These are phyloP conservation scores for Candida ficus DNA, from an alignment of 805 yeast species.

Conservation along the genomic window DNA sequence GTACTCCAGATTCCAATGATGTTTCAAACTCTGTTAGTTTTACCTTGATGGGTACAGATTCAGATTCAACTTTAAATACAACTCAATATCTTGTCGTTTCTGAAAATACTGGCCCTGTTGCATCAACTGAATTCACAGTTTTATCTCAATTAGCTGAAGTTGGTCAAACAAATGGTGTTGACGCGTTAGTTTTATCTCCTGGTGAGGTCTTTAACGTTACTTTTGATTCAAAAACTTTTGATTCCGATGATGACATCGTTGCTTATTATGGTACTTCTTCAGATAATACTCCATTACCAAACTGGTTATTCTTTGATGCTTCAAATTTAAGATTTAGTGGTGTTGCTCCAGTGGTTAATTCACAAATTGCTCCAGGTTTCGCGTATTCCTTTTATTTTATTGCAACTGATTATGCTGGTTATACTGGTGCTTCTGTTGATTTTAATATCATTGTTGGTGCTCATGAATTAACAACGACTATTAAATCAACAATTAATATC, in stretches of 20 bases:
- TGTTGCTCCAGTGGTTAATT: slow-evolving; percentile 80
- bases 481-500: slow-evolving; percentile 49
- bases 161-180: slow-evolving; percentile 74
- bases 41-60: slow-evolving; percentile 62
- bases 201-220: slow-evolving; percentile 60
- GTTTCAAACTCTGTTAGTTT: slow-evolving; percentile 45
- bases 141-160: slow-evolving; percentile 49
- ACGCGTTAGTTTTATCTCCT: slow-evolving; percentile 70
- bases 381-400: slow-evolving; percentile 64
- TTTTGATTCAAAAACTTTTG: slow-evolving; percentile 60
- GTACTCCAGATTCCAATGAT: slow-evolving; percentile 51
- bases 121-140: slow-evolving; percentile 38
- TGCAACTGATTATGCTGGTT: slow-evolving; percentile 76
- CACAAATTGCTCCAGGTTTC: slow-evolving; percentile 83
- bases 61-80: slow-evolving; percentile 37
- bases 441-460: slow-evolving; percentile 84
- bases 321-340: slow-evolving; percentile 69
- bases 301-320: slow-evolving; percentile 74
- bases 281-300: slow-evolving; percentile 85
- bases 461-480: slow-evolving; percentile 68
- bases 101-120: slow-evolving; percentile 45
- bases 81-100: slow-evolving; percentile 60
- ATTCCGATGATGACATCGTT: slow-evolving; percentile 44
- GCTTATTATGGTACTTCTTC: slow-evolving; percentile 78
- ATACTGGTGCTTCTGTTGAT: slow-evolving; percentile 59